Evolutionary conservation across 2,329 filamentous ascomycete genomes (phyloP).

Genomic region (Fusarium sp.): DNA sequence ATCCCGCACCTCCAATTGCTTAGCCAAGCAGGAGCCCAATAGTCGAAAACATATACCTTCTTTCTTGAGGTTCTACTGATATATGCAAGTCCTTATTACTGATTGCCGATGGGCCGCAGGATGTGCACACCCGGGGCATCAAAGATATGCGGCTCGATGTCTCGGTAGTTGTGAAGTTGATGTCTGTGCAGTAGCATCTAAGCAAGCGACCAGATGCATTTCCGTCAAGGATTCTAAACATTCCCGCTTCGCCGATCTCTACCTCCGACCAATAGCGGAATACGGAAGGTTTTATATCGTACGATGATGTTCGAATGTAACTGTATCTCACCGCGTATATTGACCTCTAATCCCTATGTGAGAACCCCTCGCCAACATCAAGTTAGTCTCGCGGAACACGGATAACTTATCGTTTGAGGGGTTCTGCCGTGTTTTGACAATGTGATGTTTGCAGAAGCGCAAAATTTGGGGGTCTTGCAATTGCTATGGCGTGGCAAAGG

Average conservation of each 20-base stretch:
- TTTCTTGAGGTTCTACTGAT: not conserved
- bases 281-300: not conserved
- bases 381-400: not conserved
- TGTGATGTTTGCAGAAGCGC: constrained; percentile 24
- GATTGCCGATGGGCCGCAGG: not conserved
- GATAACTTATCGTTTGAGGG: not conserved
- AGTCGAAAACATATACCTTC: not conserved
- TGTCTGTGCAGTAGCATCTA: not conserved
- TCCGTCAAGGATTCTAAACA: not conserved
- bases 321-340: not conserved
- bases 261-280: not conserved
- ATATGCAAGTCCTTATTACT: too few species aligned
- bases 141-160: not conserved
- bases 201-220: not conserved
- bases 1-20: not conserved
- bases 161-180: not conserved
- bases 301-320: not conserved
- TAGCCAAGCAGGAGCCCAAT: not conserved
- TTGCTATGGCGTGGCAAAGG: constrained; percentile 14
- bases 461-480: not conserved
- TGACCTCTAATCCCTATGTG: not conserved
- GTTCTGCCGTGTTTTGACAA: not conserved
- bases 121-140: not conserved
- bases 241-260: not conserved
- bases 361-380: not conserved